Percentiles rank a stretch among this genome's conserved stretches.
Conservation (phyloP, 2,329 filamentous ascomycete genomes). For the Alternaria ethzedia region DNA sequence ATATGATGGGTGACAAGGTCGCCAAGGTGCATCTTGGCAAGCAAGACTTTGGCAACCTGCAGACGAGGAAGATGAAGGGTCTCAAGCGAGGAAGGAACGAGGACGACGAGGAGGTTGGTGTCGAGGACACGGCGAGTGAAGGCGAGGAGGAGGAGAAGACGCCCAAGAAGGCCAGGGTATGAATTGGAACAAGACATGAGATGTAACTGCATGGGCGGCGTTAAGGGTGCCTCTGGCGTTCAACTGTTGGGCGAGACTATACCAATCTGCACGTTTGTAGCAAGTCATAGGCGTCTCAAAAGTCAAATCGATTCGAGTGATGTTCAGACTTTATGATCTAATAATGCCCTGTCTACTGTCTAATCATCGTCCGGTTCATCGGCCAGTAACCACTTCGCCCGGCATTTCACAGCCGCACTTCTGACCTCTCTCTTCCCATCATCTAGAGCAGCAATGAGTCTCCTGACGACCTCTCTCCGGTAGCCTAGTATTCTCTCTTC, state of each 20-base stretch:
- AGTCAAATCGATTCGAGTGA: slow-evolving; percentile 3
- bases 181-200: neutral
- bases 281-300: slow-evolving; percentile 5
- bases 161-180: slow-evolving; percentile 37
- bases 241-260: slow-evolving; percentile 28
- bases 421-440: slow-evolving; percentile 68
- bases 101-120: slow-evolving; percentile 41
- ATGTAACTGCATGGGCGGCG: slow-evolving; percentile 37
- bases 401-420: slow-evolving; percentile 66
- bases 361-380: slow-evolving; percentile 63
- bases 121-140: slow-evolving; percentile 30
- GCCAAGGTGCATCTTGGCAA: slow-evolving; percentile 89
- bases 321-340: too few species aligned
- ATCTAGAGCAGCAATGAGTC: slow-evolving; percentile 63
- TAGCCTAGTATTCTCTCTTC: slow-evolving; percentile 62
- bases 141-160: slow-evolving; percentile 25
- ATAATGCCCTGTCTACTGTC: neutral
- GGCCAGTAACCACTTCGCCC: slow-evolving; percentile 65
- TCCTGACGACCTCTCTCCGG: slow-evolving; percentile 63
- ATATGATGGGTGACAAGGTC: slow-evolving; percentile 94
- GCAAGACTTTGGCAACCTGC: slow-evolving; percentile 84
- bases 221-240: slow-evolving; percentile 32
- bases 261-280: slow-evolving; percentile 24
- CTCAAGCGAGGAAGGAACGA: slow-evolving; percentile 75
- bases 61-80: slow-evolving; percentile 99